These are phyloP conservation scores for Termitomyces sp. DNA, from an alignment of 768 basidiomycete genomes.

Conservation along the genomic window DNA sequence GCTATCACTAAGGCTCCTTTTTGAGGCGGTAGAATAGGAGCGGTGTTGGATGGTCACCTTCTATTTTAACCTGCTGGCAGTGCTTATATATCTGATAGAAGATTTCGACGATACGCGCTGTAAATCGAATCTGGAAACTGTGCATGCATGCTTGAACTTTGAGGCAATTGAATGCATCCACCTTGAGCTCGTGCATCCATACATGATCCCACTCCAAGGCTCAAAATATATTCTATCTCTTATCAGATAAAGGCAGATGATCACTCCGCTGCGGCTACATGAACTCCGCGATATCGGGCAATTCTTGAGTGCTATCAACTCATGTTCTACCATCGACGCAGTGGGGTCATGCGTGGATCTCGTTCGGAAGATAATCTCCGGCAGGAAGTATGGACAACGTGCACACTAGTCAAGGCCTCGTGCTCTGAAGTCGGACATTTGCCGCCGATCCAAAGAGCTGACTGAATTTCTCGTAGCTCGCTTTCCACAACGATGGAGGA, in stretches of 20 bases:
- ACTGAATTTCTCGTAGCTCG: neutral
- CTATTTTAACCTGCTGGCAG: neutral
- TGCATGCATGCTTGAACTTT: neutral
- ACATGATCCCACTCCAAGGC: neutral
- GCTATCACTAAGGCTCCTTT: neutral
- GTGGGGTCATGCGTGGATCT: neutral
- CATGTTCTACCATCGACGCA: neutral
- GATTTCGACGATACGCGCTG: neutral
- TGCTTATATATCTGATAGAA: neutral
- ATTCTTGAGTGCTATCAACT: neutral
- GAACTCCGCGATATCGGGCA: neutral
- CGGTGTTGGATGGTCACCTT: neutral
- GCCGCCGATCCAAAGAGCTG: neutral
- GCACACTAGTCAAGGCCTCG: neutral
- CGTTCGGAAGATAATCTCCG: neutral
- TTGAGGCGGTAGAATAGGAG: neutral
- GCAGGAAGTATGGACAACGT: neutral
- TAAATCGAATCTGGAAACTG: neutral
- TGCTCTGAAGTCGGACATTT: neutral
- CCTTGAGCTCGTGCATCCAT: neutral
- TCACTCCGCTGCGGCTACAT: no score
- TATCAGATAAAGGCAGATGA: conserved; percentile 3
- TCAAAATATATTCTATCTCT: neutral
- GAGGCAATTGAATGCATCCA: neutral
- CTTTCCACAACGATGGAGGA: neutral